Percentiles rank a stretch among this genome's conserved stretches.
These are phyloP conservation scores for Gloeostereum incarnatum DNA, from an alignment of 768 basidiomycete species.

Conservation along the genomic window DNA sequence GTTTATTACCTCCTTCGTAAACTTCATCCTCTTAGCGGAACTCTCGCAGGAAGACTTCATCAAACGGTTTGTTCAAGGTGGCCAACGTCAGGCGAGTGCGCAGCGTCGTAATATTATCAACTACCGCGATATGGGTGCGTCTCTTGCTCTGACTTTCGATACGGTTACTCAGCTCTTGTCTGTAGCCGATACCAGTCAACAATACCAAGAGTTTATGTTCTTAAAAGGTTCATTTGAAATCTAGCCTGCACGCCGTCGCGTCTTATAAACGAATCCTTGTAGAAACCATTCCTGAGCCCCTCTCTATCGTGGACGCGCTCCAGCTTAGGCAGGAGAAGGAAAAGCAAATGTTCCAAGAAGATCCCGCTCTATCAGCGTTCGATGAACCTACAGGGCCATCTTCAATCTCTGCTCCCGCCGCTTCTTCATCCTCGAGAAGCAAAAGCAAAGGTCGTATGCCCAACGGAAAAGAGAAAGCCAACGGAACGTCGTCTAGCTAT, in stretches of 20 bases:
- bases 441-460: conserved; percentile 25
- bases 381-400: conserved; percentile 8
- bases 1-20: neutral
- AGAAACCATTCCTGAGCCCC: conserved; percentile 64
- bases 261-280: conserved; percentile 5
- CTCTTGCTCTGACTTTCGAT: neutral
- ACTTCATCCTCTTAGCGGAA: conserved; percentile 6
- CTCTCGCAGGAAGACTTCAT: conserved; percentile 73
- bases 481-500: conserved; percentile 15
- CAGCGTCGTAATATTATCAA: conserved; percentile 50
- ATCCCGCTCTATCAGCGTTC: conserved; percentile 31
- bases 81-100: conserved; percentile 52
- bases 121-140: conserved; percentile 72
- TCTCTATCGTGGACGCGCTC: conserved; percentile 53
- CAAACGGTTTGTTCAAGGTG: conserved; percentile 62
- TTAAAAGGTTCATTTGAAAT: conserved; percentile 39
- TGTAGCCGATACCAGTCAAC: conserved; percentile 47
- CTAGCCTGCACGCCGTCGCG: neutral
- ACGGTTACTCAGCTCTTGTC: conserved; percentile 7
- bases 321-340: conserved; percentile 40
- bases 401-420: conserved; percentile 13
- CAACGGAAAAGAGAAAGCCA: conserved; percentile 24
- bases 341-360: conserved; percentile 48
- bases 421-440: conserved; percentile 17
- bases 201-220: conserved; percentile 65